Evolutionary conservation across 176 grass and related monocot species (phyloP), one percentile per base, ranked within the genome.

Genomic region (Saccharum spontaneum): DNA sequence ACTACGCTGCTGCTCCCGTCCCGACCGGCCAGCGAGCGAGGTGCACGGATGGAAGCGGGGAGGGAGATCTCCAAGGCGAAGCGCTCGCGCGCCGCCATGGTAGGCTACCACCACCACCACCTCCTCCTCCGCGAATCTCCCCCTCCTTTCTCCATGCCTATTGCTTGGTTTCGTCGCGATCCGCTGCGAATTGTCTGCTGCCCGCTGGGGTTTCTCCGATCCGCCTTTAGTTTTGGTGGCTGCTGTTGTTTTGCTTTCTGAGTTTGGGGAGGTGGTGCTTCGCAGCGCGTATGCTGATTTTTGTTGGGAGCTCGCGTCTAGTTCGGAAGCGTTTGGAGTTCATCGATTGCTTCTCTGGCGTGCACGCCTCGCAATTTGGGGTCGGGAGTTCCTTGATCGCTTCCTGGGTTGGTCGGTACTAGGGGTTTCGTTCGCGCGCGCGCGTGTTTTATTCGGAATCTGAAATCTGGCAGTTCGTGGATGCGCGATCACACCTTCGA

Each of bases 1-100:
- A 49, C 46, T 44, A 11, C 9, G 41, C 41, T 44, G 41, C 41
- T 44, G 41, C 41, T 49, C 46, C 14, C 46, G 14, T 49, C 14
- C 45, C 40, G 40, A 15, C 49, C 16, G 0, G 49, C 50, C 6
- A 54, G 48, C 48, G 11, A 54, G 50, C 50, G 17, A 22, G 52
- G 52, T 7, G 57, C 57, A 3, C n/a, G 1, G 59, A 26, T 61
- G 57, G 57, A 61, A 9, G 59, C 59, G 59, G 10, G 59, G 57
- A 61, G 22, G 57, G 57, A 61, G 57, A 61, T 22, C 57, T 61
- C 57, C 59, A 62, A 62, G 59, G 59, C 59, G 9, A 62, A 62
- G 59, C 59, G 59, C 59, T n/a, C 59, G 59, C 59, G 59, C 10
- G 59, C 59, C 59, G 65, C 88, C 83, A 82, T 52, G 83, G 83